A percentile compares a stretch with the other conserved stretches of the same genome.
phyloP scores from a whole-genome alignment of 805 yeast genomes.

The Nakazawaea ernobii region DNA sequence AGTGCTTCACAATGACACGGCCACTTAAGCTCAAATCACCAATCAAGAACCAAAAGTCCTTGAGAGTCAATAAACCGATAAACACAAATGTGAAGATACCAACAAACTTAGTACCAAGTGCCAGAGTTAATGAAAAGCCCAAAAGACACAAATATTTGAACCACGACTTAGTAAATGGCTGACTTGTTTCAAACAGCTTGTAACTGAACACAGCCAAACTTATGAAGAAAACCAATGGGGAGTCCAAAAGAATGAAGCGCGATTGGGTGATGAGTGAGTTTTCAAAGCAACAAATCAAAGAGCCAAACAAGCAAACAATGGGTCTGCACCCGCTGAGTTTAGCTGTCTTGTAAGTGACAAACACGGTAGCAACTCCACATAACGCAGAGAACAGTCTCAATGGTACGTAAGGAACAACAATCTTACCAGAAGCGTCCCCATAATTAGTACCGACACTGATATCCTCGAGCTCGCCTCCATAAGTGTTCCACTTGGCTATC shows the following conservation, averaged over 20 bases:
- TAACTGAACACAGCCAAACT: conserved; percentile 45
- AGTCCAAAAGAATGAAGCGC: conserved; percentile 42
- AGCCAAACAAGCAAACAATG: conserved; percentile 42
- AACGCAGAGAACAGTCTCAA: conserved; percentile 55
- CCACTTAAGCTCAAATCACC: conserved; percentile 59
- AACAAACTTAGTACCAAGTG: conserved; percentile 61
- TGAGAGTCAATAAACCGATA: conserved; percentile 44
- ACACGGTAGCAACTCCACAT: conserved; percentile 46
- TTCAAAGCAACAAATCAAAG: conserved; percentile 52
- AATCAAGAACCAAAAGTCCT: conserved; percentile 58
- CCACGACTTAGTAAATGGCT: conserved; percentile 49
- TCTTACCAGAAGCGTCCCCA: conserved; percentile 19
- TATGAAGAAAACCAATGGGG: conserved; percentile 39
- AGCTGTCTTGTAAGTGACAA: conserved; percentile 49
- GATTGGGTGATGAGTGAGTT: conserved; percentile 60
- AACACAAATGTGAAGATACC: conserved; percentile 66
- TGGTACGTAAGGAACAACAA: conserved; percentile 38
- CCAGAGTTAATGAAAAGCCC: conserved; percentile 46
- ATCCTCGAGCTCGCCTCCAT: conserved; percentile 41
- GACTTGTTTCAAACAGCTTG: conserved; percentile 41
- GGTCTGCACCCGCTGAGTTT: conserved; percentile 51
- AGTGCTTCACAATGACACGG: conserved; percentile 31
- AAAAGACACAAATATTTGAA: conserved; percentile 38
- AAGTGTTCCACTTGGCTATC: conserved; percentile 46
- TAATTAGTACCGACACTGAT: conserved; percentile 40